A percentile compares a stretch with the other conserved stretches of the same genome.
phyloP scores from a whole-genome alignment of 192 early-diverging fungal genomes.

The Backusella westeae region DNA sequence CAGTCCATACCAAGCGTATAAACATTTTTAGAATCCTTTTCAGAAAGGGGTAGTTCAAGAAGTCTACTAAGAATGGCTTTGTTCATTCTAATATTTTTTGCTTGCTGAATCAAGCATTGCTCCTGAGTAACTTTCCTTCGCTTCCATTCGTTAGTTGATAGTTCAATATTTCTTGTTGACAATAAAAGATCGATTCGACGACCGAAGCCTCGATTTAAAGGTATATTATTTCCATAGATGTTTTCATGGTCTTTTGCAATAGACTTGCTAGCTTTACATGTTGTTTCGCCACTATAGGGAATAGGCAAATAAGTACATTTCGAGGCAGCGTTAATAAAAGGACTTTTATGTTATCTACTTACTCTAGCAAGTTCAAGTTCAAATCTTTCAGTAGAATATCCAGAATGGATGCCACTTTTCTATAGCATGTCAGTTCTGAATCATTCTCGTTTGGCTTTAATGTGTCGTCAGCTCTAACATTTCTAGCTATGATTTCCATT shows the following conservation, averaged over 20 bases:
- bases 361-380: constrained; percentile 12
- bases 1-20: constrained; percentile 17
- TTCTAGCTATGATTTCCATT: constrained; percentile 13
- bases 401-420: constrained; percentile 14
- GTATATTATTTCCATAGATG: constrained; percentile 13
- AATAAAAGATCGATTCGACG: constrained; percentile 17
- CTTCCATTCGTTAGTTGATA: constrained; percentile 15
- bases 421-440: constrained; percentile 17
- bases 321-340: constrained; percentile 13
- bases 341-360: constrained; percentile 16
- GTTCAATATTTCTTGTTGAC: constrained; percentile 16
- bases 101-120: constrained; percentile 17
- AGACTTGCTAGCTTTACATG: constrained; percentile 16
- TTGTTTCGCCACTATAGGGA: constrained; percentile 15
- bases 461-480: constrained; percentile 15
- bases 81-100: constrained; percentile 18
- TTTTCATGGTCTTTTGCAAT: constrained; percentile 19
- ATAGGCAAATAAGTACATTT: constrained; percentile 17
- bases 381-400: constrained; percentile 15
- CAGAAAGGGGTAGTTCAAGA: constrained; percentile 13
- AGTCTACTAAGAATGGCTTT: constrained; percentile 19
- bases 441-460: constrained; percentile 16
- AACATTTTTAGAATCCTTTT: constrained; percentile 14
- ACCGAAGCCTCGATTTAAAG: constrained; percentile 13
- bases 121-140: constrained; percentile 12